Conservation (phyloP, 495 filamentous ascomycete genomes). For the Geoglossum glabrum region DNA sequence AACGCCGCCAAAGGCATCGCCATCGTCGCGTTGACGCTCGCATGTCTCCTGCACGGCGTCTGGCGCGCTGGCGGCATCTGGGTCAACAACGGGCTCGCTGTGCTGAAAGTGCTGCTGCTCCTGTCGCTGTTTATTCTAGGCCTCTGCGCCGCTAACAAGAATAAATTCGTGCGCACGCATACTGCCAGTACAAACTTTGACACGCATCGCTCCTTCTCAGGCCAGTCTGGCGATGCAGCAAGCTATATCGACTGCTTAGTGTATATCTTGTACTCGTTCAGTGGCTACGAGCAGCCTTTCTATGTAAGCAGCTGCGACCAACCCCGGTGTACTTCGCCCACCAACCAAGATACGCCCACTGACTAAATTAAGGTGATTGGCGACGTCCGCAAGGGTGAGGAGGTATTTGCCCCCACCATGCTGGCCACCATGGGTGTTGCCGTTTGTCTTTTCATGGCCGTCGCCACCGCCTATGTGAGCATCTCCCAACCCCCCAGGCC, state of each 20-base stretch:
- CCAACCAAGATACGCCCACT: too few relatives aligned
- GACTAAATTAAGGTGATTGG: too few relatives aligned
- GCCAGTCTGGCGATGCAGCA: too few relatives aligned
- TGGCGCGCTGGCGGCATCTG: slow-evolving; percentile 28
- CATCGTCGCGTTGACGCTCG: slow-evolving; percentile 18
- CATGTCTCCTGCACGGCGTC: slow-evolving; percentile 26
- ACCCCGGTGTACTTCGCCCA: background rate
- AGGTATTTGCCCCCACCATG: too few relatives aligned
- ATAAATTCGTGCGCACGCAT: slow-evolving; percentile 4
- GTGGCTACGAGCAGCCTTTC: slow-evolving; percentile 24
- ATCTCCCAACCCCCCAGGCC: too few relatives aligned
- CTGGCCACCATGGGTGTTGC: slow-evolving; percentile 10
- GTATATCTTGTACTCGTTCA: slow-evolving; percentile 19
- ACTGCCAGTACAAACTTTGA: slow-evolving; percentile 7
- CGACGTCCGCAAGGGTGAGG: too few relatives aligned
- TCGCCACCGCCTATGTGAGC: slow-evolving; percentile 27
- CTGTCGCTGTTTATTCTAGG: slow-evolving; percentile 12
- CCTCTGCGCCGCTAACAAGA: slow-evolving; percentile 11
- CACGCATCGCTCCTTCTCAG: slow-evolving; percentile 6
- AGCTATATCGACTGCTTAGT: slow-evolving; percentile 19
- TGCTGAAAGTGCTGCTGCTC: slow-evolving; percentile 25
- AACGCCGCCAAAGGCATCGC: background rate
- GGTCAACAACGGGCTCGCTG: slow-evolving; percentile 28
- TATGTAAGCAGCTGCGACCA: slow-evolving; percentile 13
- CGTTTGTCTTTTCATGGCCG: slow-evolving; percentile 20